These are phyloP conservation scores for Cephaloascus fragrans DNA, from an alignment of 805 yeast genomes.

Conservation along the genomic window DNA sequence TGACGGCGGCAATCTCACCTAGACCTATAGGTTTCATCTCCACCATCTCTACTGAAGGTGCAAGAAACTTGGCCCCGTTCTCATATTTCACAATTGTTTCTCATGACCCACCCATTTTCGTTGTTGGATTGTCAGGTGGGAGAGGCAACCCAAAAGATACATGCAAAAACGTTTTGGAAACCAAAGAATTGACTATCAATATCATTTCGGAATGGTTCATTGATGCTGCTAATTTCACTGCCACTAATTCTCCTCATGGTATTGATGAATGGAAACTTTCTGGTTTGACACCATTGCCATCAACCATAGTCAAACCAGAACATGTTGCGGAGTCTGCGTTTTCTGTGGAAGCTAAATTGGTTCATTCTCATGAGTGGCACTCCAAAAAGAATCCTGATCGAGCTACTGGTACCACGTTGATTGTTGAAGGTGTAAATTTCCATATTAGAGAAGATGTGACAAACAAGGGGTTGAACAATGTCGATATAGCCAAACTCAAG, in stretches of 20 bases:
- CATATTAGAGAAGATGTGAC: slow-evolving; percentile 48
- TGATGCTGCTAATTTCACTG: slow-evolving; percentile 50
- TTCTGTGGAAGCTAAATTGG: slow-evolving; percentile 43
- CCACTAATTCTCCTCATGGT: slow-evolving; percentile 35
- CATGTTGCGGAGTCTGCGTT: slow-evolving; percentile 57
- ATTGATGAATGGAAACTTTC: slow-evolving; percentile 46
- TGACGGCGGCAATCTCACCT: slow-evolving; percentile 46
- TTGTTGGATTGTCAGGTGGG: slow-evolving; percentile 36
- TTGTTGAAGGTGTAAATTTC: slow-evolving; percentile 48
- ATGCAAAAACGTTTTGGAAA: slow-evolving; percentile 34
- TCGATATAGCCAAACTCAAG: slow-evolving; percentile 38
- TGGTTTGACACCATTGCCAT: slow-evolving; percentile 39
- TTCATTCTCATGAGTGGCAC: slow-evolving; percentile 32
- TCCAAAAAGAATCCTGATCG: slow-evolving; percentile 25
- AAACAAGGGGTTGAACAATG: slow-evolving; percentile 22
- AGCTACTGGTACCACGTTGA: slow-evolving; percentile 25
- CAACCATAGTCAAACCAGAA: slow-evolving; percentile 38
- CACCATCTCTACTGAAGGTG: slow-evolving; percentile 32
- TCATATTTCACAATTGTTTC: slow-evolving; percentile 40
- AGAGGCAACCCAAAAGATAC: slow-evolving; percentile 38
- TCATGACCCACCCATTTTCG: slow-evolving; percentile 51
- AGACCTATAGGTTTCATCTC: slow-evolving; percentile 55
- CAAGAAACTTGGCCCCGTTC: slow-evolving; percentile 48
- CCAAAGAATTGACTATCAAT: slow-evolving; percentile 45
- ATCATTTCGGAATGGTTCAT: slow-evolving; percentile 54